Evolutionary conservation across 768 basidiomycete species (phyloP).

Genomic region (Hygrophorus russula): DNA sequence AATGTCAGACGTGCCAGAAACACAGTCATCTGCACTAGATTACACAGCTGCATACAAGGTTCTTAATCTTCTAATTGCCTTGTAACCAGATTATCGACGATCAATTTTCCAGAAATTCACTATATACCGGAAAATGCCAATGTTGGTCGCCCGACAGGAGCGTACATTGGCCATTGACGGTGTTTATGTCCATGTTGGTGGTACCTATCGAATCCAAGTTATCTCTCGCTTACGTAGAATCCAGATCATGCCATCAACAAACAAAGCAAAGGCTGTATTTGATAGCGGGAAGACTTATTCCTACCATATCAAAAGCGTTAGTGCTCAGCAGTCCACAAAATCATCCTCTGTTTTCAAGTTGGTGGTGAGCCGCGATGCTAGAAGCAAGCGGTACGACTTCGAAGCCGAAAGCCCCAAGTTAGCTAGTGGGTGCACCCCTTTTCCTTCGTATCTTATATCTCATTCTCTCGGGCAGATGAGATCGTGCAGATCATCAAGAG

Average conservation of each 20-base stretch:
- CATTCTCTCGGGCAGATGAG: slow-evolving; percentile 34
- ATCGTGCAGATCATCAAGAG: slow-evolving; percentile 65
- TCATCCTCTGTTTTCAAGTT: slow-evolving; percentile 81
- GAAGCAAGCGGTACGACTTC: slow-evolving; percentile 91
- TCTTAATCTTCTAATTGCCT: slow-evolving; percentile 5
- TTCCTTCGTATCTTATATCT: slow-evolving; percentile 4
- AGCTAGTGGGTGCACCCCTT: slow-evolving; percentile 44
- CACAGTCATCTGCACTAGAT: slow-evolving; percentile 56
- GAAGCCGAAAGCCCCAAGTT: slow-evolving; percentile 82
- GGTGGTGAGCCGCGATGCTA: slow-evolving; percentile 60
- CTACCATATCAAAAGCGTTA: slow-evolving; percentile 79
- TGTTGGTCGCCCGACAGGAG: slow-evolving; percentile 85
- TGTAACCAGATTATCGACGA: not conserved
- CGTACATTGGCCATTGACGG: slow-evolving; percentile 91
- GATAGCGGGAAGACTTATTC: slow-evolving; percentile 87
- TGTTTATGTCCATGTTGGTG: slow-evolving; percentile 75
- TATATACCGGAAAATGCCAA: slow-evolving; percentile 90
- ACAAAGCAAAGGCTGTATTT: slow-evolving; percentile 70
- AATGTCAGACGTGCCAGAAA: slow-evolving; percentile 62
- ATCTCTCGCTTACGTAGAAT: not conserved
- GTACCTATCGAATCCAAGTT: slow-evolving; percentile 10
- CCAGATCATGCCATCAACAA: slow-evolving; percentile 83
- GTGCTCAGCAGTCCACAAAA: slow-evolving; percentile 77
- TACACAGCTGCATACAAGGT: slow-evolving; percentile 84
- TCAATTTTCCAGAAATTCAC: slow-evolving; percentile 58